These are phyloP conservation scores for Oxytropis ochrocephala DNA, from an alignment of 306 rosid species.

Conservation along the genomic window DNA sequence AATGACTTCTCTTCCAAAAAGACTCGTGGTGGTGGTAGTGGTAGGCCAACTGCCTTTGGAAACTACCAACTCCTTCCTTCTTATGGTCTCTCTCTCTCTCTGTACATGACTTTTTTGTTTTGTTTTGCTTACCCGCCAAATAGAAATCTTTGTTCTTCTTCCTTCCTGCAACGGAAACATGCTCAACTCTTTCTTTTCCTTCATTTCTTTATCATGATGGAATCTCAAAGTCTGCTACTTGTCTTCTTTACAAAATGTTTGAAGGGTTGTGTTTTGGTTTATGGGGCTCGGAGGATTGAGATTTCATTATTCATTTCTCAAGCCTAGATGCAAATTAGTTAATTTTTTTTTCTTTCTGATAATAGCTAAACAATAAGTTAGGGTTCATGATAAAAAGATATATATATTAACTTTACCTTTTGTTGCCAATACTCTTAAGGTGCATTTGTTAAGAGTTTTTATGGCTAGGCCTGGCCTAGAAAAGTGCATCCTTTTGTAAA, in stretches of 20 bases:
- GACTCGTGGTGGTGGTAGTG: conserved; percentile 27
- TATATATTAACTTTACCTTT: conserved; percentile 16
- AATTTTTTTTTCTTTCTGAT: neutral
- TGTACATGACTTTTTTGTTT: too few relatives aligned
- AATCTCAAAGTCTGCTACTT: neutral
- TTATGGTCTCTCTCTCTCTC: conserved; percentile 29
- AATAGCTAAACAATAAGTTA: neutral
- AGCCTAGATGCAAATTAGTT: neutral
- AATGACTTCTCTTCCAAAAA: conserved; percentile 43
- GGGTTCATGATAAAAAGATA: conserved; percentile 2
- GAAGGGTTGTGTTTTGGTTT: conserved; percentile 5
- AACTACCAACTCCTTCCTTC: conserved; percentile 56
- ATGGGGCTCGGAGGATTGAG: neutral
- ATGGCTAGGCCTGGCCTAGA: too few relatives aligned
- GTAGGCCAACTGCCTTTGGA: conserved; percentile 46
- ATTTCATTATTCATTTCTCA: neutral
- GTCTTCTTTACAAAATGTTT: neutral
- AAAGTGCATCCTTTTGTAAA: neutral
- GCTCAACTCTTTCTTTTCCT: neutral
- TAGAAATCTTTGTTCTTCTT: too few relatives aligned
- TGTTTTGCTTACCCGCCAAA: neutral
- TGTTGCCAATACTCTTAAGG: neutral
- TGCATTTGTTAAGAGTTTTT: neutral
- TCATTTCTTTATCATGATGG: neutral
- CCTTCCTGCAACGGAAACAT: too few relatives aligned